Evolutionary conservation across 164 flowering plant genomes (phyloP).

Genomic region (Aristolochia fimbriata): DNA sequence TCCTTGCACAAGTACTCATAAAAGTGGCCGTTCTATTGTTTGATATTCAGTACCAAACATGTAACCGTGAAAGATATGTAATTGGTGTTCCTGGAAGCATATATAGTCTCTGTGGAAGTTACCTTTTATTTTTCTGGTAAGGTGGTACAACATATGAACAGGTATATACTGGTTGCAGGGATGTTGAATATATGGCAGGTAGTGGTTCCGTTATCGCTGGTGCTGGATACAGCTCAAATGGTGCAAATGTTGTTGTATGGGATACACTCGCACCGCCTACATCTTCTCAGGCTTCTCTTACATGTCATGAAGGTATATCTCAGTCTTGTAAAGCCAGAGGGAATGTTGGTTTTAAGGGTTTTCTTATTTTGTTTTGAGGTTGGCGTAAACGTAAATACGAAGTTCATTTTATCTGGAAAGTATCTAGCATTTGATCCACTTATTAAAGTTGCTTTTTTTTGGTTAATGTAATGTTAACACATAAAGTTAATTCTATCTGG

Average conservation of each 20-base stretch:
- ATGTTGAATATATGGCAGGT: constrained; percentile 65
- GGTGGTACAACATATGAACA: too few relatives aligned
- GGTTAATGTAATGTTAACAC: background rate
- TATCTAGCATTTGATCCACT: too few relatives aligned
- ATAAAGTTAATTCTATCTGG: too few relatives aligned
- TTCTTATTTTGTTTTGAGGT: background rate
- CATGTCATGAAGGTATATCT: constrained; percentile 85
- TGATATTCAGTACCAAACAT: too few relatives aligned
- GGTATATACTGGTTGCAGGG: constrained; percentile 40
- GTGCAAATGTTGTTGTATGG: constrained; percentile 86
- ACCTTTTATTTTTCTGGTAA: too few relatives aligned
- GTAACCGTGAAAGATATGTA: too few relatives aligned
- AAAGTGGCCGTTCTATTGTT: too few relatives aligned
- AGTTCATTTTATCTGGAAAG: too few relatives aligned
- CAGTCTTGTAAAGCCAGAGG: background rate
- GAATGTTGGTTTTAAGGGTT: background rate
- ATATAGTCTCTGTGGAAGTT: too few relatives aligned
- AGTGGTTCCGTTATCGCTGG: constrained; percentile 94
- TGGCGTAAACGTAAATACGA: background rate
- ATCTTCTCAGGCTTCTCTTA: constrained; percentile 78
- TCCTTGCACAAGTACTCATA: too few relatives aligned
- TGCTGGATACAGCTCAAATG: constrained; percentile 68
- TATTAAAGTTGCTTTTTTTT: background rate
- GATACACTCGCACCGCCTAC: constrained; percentile 91
- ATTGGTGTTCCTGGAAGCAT: too few relatives aligned